Conservation (phyloP, 192 early-diverging fungal genomes). For the Mortierella hygrophila region DNA sequence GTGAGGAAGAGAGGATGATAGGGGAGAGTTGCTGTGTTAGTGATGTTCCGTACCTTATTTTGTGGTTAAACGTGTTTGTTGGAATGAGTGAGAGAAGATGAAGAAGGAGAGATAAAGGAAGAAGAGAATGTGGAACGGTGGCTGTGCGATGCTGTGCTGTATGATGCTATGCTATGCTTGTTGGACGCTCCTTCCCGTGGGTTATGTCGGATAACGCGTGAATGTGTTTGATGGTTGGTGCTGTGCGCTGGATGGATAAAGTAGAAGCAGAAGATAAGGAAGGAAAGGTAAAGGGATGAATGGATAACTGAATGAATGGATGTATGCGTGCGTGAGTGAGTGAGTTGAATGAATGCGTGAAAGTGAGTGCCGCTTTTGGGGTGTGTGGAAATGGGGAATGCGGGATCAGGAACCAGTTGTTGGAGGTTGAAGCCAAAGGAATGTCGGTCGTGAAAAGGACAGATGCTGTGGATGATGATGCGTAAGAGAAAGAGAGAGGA, state of each 20-base stretch:
- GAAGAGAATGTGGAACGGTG: neutral
- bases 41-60: neutral
- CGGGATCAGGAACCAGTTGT: neutral
- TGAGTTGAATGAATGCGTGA: neutral
- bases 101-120: neutral
- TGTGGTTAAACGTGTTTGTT: neutral
- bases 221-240: neutral
- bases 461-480: neutral
- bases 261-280: neutral
- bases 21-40: neutral
- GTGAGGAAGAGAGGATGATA: neutral
- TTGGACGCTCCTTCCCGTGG: neutral
- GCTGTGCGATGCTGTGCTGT: neutral
- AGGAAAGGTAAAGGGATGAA: neutral
- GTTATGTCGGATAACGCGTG: neutral
- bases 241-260: neutral
- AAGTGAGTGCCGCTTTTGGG: neutral
- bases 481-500: neutral
- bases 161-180: neutral
- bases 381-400: neutral
- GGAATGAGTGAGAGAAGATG: neutral
- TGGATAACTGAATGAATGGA: neutral
- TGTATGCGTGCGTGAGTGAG: neutral
- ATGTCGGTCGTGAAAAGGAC: constrained; percentile 13
- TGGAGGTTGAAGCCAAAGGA: constrained; percentile 2